Percentiles rank a stretch among this genome's conserved stretches.
phyloP scores from a whole-genome alignment of 2,329 filamentous ascomycete genomes.

The Cercospora janseana region DNA sequence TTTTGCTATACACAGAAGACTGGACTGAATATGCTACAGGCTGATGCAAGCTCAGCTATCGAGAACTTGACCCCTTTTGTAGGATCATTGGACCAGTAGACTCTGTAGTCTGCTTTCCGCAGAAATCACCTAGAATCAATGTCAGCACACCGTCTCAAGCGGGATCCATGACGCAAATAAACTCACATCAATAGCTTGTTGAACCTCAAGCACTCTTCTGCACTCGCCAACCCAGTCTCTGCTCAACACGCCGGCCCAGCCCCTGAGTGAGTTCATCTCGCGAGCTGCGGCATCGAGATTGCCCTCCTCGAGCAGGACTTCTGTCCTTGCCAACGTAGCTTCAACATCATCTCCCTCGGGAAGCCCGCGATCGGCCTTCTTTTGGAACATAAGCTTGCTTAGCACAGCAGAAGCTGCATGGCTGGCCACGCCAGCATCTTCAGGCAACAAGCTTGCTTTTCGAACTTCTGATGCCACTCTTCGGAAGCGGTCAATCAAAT shows the following conservation, averaged over 20 bases:
- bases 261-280: slow-evolving; percentile 89
- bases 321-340: slow-evolving; percentile 84
- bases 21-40: slow-evolving; percentile 23
- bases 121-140: slow-evolving; percentile 67
- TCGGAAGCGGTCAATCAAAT: slow-evolving; percentile 93
- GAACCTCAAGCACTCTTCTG: slow-evolving; percentile 87
- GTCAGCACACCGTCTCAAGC: neutral
- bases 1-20: slow-evolving; percentile 23
- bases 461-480: slow-evolving; percentile 88
- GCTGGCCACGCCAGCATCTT: slow-evolving; percentile 89
- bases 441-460: slow-evolving; percentile 88
- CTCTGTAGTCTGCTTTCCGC: slow-evolving; percentile 88
- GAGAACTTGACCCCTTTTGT: neutral
- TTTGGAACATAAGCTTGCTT: slow-evolving; percentile 95
- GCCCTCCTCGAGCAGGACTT: slow-evolving; percentile 88
- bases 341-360: slow-evolving; percentile 87
- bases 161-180: neutral
- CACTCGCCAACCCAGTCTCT: slow-evolving; percentile 92
- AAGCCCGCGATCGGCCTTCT: slow-evolving; percentile 61
- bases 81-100: slow-evolving; percentile 69
- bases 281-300: slow-evolving; percentile 86
- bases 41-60: neutral
- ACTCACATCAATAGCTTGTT: slow-evolving; percentile 92
- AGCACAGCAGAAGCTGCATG: slow-evolving; percentile 87
- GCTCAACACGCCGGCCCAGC: slow-evolving; percentile 94